Base-by-base conservation (phyloP, 2,329 filamentous ascomycete genomes). In the Phialocephala sp. region DNA sequence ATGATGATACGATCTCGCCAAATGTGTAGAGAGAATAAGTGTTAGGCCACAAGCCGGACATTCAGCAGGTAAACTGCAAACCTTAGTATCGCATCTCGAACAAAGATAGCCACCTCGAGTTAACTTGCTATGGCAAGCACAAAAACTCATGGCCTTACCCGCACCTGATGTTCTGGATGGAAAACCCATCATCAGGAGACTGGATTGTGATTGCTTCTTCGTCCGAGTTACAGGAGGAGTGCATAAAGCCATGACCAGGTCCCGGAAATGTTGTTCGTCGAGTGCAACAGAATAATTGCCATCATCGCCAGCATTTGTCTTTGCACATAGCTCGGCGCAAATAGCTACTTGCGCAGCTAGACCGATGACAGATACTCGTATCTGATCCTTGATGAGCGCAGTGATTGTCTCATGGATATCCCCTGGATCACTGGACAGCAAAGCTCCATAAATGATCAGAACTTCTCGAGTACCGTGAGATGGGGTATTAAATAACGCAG, bases 131-230 rank as follows among this genome's bases (percentile, higher is more conserved):
- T 98, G 94, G 76, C 95, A 99, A 5, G 94, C 93, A 77, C 95
- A 99, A 68, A 95, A 87, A 66, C 90, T 93, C 61, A 85, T 81
- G 5, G 89, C 85, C 56, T 84, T 82, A 27, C 83, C 83, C 1
- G 88, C 84, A 61, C 92, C 91, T 5, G 95, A 87, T 2, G 91
- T 91, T 43, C 94, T 87, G 6, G 92, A 96, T 0, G 95, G 95
- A 75, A 99, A 99, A 4, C 95, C 95, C 94, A 99, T 99, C 91
- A 97, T 96, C 32, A 99, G 86, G 47, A 99, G 82, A 62, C 86
- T 88, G 1, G 87, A 84, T 9, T 83, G 83, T 66, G 82, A 84
- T 72, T 86, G 83, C 69, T 86, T 84, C 47, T 80, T 79, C 2
- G 89, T 87, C 62, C 91, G 87, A 14, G 93, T 92, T 20, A 93